These are phyloP conservation scores for Capsicum chinense DNA, from an alignment of 257 asterid genomes.

Conservation along the genomic window DNA sequence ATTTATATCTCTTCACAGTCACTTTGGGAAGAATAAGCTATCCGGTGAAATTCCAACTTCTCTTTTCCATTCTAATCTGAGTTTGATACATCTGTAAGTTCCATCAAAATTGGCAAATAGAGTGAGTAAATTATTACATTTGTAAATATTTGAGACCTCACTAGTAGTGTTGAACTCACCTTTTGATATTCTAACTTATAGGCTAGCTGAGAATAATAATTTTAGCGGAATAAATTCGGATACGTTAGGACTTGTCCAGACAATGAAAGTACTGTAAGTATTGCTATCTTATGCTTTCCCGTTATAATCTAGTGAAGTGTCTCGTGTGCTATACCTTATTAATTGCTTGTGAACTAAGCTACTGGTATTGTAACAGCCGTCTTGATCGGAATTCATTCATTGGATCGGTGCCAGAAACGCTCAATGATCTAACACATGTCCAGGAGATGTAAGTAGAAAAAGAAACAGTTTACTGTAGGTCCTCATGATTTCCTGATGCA, in stretches of 20 bases:
- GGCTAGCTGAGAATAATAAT: slow-evolving; percentile 76
- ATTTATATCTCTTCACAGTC: no score
- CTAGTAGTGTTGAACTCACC: not conserved
- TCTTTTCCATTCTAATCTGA: no score
- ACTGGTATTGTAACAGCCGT: slow-evolving; percentile 53
- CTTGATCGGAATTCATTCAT: slow-evolving; percentile 65
- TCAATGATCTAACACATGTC: slow-evolving; percentile 60
- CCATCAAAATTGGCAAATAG: not conserved
- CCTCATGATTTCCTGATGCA: not conserved
- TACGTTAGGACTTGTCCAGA: slow-evolving; percentile 57
- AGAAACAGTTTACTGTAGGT: not conserved
- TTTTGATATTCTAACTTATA: slow-evolving; percentile 29
- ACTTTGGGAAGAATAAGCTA: no score
- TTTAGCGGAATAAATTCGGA: slow-evolving; percentile 72
- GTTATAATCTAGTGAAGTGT: not conserved
- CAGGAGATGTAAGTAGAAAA: slow-evolving; percentile 66
- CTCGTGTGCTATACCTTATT: no score
- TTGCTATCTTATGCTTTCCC: slow-evolving; percentile 30
- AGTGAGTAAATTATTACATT: not conserved
- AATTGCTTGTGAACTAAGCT: slow-evolving; percentile 20
- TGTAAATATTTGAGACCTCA: not conserved
- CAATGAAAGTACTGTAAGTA: slow-evolving; percentile 86
- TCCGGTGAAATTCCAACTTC: no score
- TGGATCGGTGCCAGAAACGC: slow-evolving; percentile 66
- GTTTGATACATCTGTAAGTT: slow-evolving; percentile 69